Conservation (phyloP, 495 filamentous ascomycete genomes). For the Trichocladium uniseriatum region DNA sequence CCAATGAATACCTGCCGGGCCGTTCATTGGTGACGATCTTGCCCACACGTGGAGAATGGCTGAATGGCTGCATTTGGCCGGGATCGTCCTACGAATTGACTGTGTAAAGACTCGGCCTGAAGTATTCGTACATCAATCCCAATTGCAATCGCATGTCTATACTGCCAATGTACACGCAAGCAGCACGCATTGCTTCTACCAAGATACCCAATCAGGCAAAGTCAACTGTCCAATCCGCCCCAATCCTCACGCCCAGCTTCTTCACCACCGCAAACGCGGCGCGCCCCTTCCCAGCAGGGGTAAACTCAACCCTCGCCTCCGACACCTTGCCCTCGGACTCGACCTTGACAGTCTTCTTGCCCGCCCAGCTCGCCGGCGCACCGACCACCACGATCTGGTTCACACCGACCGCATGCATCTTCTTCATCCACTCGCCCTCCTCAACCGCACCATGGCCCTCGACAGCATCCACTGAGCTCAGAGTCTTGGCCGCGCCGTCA, state of each 20-base stretch:
- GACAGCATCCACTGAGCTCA: slow-evolving; percentile 40
- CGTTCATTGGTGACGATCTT: not conserved
- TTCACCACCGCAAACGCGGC: slow-evolving; percentile 74
- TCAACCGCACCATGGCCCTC: slow-evolving; percentile 50
- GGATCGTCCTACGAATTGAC: no score
- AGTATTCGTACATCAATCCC: no score
- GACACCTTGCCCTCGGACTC: slow-evolving; percentile 58
- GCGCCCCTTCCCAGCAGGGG: slow-evolving; percentile 48
- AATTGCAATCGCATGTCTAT: not conserved
- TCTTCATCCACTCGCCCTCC: slow-evolving; percentile 64
- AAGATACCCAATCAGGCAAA: slow-evolving; percentile 20
- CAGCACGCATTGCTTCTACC: not conserved
- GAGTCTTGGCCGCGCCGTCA: slow-evolving; percentile 33
- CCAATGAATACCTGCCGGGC: not conserved
- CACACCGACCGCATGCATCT: slow-evolving; percentile 64
- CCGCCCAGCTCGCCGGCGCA: slow-evolving; percentile 56
- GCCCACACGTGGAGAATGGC: not conserved
- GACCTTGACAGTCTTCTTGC: slow-evolving; percentile 56
- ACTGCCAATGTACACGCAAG: not conserved
- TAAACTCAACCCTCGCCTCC: slow-evolving; percentile 51
- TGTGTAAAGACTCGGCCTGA: no score
- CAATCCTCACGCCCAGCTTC: slow-evolving; percentile 67
- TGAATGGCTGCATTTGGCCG: no score
- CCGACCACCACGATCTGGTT: slow-evolving; percentile 78
- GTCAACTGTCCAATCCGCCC: slow-evolving; percentile 72